Evolutionary conservation across 208 protist genomes (phyloP).

Genomic region (Crithidia bombi): DNA sequence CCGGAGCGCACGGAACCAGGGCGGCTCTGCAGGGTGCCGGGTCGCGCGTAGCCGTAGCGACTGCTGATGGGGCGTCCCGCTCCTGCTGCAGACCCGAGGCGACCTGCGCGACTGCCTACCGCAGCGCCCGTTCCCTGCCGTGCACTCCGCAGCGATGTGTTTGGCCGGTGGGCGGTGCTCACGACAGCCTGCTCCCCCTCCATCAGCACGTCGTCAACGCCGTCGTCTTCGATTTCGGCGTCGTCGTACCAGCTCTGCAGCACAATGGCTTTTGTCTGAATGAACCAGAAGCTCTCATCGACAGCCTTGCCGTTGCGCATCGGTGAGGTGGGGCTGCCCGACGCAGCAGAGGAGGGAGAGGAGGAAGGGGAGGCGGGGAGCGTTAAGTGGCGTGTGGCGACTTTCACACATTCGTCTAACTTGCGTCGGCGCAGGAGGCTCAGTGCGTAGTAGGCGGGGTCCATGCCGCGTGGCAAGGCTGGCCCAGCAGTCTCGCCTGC

Average conservation of each 20-base stretch:
- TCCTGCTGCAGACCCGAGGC: slow-evolving; percentile 40
- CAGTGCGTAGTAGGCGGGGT: slow-evolving; percentile 91
- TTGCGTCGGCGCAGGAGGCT: slow-evolving; percentile 82
- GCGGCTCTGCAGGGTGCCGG: slow-evolving; percentile 66
- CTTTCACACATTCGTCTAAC: slow-evolving; percentile 82
- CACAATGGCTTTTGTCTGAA: slow-evolving; percentile 92
- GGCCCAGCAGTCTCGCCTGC: slow-evolving; percentile 9
- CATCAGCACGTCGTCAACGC: slow-evolving; percentile 91
- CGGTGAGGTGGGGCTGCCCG: not conserved
- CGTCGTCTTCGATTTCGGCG: slow-evolving; percentile 95
- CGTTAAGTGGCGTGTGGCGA: slow-evolving; percentile 80
- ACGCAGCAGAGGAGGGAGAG: too few species aligned
- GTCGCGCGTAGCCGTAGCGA: slow-evolving; percentile 81
- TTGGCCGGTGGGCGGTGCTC: slow-evolving; percentile 75
- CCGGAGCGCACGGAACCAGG: slow-evolving; percentile 48
- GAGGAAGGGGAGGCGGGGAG: slow-evolving; percentile 8
- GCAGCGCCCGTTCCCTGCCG: slow-evolving; percentile 27
- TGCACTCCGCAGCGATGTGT: slow-evolving; percentile 78
- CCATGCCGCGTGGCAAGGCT: slow-evolving; percentile 72
- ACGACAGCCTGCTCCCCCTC: slow-evolving; percentile 92
- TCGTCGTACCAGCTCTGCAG: slow-evolving; percentile 95
- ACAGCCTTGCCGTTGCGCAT: slow-evolving; percentile 10
- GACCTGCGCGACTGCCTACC: slow-evolving; percentile 27
- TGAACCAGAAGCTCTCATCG: slow-evolving; percentile 91
- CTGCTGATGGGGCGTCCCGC: slow-evolving; percentile 68